Percentiles rank a stretch among this genome's conserved stretches.
Conservation (phyloP, 2,329 filamentous ascomycete genomes). For the Lasiodiplodia sp. region DNA sequence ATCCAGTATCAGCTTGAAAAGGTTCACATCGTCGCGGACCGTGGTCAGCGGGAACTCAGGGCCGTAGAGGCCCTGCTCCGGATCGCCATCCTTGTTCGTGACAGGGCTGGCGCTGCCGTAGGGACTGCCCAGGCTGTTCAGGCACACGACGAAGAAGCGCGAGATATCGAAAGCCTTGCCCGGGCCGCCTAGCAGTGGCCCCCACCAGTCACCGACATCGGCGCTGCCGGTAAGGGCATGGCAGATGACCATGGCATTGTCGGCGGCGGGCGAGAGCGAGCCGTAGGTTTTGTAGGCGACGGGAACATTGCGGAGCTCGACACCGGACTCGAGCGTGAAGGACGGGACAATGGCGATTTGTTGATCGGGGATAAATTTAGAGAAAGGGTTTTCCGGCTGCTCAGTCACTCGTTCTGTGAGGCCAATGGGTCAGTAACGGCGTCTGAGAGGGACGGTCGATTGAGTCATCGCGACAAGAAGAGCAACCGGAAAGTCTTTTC, state of each 20-base stretch:
- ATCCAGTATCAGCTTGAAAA: slow-evolving; percentile 82
- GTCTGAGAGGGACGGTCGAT: not conserved
- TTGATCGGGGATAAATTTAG: slow-evolving; percentile 85
- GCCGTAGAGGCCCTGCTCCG: slow-evolving; percentile 78
- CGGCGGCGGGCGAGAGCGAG: slow-evolving; percentile 60
- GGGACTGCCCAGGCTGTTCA: slow-evolving; percentile 85
- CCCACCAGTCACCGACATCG: slow-evolving; percentile 90
- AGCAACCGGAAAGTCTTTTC: not conserved
- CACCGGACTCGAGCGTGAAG: slow-evolving; percentile 93
- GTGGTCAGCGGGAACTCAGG: slow-evolving; percentile 97
- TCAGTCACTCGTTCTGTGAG: slow-evolving; percentile 22
- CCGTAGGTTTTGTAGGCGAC: slow-evolving; percentile 71
- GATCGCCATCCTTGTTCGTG: slow-evolving; percentile 84
- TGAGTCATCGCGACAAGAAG: slow-evolving; percentile 3
- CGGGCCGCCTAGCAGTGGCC: slow-evolving; percentile 77
- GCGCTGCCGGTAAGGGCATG: slow-evolving; percentile 86
- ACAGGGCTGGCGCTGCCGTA: slow-evolving; percentile 89
- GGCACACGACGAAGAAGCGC: slow-evolving; percentile 84
- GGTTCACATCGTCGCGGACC: slow-evolving; percentile 90
- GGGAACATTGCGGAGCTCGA: slow-evolving; percentile 76
- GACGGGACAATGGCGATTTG: slow-evolving; percentile 84
- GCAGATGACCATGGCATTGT: slow-evolving; percentile 75
- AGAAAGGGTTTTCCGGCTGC: slow-evolving; percentile 92
- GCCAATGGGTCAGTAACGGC: slow-evolving; percentile 11
- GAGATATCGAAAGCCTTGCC: slow-evolving; percentile 83